A percentile compares a stretch with the other conserved stretches of the same genome.
Conservation (phyloP, 2,329 filamentous ascomycete genomes). For the Colletotrichum gigasporum region DNA sequence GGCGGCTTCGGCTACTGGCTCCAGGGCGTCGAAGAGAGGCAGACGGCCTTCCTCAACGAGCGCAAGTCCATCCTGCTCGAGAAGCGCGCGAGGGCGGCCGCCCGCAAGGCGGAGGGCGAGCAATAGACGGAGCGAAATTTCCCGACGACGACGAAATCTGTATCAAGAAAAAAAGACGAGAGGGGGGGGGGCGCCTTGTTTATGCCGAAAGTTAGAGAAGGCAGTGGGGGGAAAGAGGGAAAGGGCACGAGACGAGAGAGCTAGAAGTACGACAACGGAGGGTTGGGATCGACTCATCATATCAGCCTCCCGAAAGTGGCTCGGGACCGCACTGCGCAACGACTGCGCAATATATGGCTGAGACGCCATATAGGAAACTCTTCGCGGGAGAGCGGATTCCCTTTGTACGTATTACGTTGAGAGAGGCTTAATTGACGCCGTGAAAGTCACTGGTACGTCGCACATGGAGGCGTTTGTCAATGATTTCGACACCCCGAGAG, state of each 20-base stretch:
- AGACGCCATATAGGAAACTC: background rate
- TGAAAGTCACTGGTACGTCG: conserved; percentile 7
- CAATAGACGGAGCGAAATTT: background rate
- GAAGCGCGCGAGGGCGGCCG: conserved; percentile 79
- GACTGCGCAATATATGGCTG: background rate
- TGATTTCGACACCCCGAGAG: no score
- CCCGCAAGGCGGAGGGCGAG: conserved; percentile 43
- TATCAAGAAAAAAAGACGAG: background rate
- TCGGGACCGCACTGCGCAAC: background rate
- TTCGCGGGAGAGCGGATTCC: background rate
- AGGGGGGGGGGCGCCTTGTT: background rate
- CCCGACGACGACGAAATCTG: background rate
- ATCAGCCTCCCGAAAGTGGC: background rate
- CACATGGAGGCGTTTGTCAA: no score
- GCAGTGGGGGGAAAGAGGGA: background rate
- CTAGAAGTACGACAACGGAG: background rate
- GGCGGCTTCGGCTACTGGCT: conserved; percentile 98
- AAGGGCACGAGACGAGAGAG: background rate
- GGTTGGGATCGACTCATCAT: background rate
- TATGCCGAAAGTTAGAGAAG: no score
- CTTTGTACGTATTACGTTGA: conserved; percentile 21
- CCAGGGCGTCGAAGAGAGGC: conserved; percentile 85
- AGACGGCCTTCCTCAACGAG: conserved; percentile 79
- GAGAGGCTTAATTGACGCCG: conserved; percentile 25
- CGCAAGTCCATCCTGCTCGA: conserved; percentile 85